Conservation (phyloP, 768 basidiomycete species). For the Mrakia gelida region DNA sequence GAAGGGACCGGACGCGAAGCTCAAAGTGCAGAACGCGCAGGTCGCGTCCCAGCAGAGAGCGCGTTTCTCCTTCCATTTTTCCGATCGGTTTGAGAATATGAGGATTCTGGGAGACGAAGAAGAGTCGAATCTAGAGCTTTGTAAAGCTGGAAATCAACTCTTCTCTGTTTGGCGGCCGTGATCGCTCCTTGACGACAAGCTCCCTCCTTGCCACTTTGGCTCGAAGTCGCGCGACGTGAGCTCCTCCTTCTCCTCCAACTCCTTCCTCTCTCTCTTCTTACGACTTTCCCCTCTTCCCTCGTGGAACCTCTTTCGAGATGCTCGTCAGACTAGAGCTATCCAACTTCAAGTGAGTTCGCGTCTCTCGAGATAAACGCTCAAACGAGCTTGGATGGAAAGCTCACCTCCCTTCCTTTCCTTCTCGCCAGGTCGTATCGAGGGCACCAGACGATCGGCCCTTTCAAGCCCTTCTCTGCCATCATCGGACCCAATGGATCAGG, state of each 20-base stretch:
- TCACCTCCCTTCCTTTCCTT: not conserved
- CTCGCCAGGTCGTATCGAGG: slow-evolving; percentile 76
- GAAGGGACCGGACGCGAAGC: not conserved
- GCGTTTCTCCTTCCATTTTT: not conserved
- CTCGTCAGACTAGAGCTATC: slow-evolving; percentile 28
- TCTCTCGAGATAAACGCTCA: no score
- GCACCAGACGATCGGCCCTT: slow-evolving; percentile 82
- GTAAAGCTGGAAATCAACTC: no score
- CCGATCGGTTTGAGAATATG: not conserved
- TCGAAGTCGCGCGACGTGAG: no score
- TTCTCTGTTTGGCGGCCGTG: no score
- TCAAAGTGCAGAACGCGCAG: not conserved
- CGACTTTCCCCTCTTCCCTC: not conserved
- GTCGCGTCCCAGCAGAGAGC: not conserved
- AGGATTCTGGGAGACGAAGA: no score
- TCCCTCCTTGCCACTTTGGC: no score
- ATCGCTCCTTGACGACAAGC: no score
- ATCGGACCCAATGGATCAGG: slow-evolving; percentile 99
- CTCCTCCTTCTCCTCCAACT: no score
- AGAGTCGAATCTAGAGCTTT: no score
- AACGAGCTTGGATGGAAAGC: not conserved
- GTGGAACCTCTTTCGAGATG: slow-evolving; percentile 6
- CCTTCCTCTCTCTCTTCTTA: no score
- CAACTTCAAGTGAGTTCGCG: slow-evolving; percentile 30
- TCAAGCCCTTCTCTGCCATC: slow-evolving; percentile 80